Percentiles rank a stretch among this genome's conserved stretches.
phyloP scores from a whole-genome alignment of 768 basidiomycete species.

The Termitomyces sp. region DNA sequence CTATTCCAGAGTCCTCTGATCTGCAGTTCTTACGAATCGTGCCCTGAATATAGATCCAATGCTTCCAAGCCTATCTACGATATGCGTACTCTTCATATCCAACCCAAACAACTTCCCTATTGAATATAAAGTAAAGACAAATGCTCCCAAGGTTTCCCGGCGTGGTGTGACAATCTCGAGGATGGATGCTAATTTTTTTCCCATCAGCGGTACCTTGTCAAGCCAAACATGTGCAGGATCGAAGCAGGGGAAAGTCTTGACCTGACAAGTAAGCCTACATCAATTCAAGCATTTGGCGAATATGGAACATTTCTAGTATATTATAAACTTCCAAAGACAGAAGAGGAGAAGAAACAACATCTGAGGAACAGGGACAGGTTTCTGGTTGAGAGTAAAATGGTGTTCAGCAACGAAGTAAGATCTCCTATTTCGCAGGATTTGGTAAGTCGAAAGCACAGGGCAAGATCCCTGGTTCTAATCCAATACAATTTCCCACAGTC shows the following conservation, averaged over 20 bases:
- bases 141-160: neutral
- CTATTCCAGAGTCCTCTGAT: neutral
- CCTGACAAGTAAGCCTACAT: neutral
- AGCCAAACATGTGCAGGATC: conserved; percentile 4
- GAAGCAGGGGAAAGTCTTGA: neutral
- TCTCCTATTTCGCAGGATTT: neutral
- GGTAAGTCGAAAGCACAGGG: conserved; percentile 1
- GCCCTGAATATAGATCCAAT: neutral
- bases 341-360: neutral
- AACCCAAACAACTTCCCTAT: conserved; percentile 1
- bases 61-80: neutral
- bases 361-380: neutral
- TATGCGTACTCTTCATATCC: conserved; percentile 1
- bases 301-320: neutral
- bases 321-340: neutral
- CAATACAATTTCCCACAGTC: neutral
- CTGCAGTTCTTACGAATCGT: neutral
- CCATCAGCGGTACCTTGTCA: conserved; percentile 1
- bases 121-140: conserved; percentile 5
- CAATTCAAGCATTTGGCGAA: neutral
- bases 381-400: conserved; percentile 5
- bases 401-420: neutral
- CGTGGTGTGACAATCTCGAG: neutral
- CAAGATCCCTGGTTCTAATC: neutral
- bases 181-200: neutral